Percentiles rank a stretch among this genome's conserved stretches.
Conservation (phyloP, 192 early-diverging fungal genomes). For the Piromyces sp. region DNA sequence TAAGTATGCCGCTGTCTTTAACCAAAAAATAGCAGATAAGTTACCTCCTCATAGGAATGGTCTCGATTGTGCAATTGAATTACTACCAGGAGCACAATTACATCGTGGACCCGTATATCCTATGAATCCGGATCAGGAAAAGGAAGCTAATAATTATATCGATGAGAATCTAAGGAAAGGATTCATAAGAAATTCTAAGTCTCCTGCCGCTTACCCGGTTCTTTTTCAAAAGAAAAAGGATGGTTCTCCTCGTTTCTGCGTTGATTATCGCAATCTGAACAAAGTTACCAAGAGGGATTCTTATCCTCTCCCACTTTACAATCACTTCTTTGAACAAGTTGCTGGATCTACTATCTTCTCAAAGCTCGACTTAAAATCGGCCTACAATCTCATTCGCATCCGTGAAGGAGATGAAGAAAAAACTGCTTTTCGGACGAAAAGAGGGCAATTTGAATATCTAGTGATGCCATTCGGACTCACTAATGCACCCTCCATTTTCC, state of each 20-base stretch:
- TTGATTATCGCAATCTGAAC: constrained; percentile 24
- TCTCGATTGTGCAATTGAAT: too few species aligned
- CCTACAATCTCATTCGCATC: constrained; percentile 16
- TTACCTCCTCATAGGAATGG: too few species aligned
- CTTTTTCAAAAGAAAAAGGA: constrained; percentile 21
- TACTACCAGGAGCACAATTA: too few species aligned
- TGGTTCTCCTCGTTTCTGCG: constrained; percentile 7
- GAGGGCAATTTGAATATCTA: too few species aligned
- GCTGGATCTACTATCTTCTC: constrained; percentile 11
- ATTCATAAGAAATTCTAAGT: constrained; percentile 4
- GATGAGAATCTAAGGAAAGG: constrained; percentile 6
- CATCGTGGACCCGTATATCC: too few species aligned
- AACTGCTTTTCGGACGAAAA: constrained; percentile 3
- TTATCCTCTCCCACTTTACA: constrained; percentile 20
- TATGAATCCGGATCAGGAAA: too few species aligned
- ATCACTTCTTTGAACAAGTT: constrained; percentile 15
- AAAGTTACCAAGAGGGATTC: constrained; percentile 9
- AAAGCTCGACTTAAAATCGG: constrained; percentile 17
- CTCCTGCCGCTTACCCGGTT: constrained; percentile 10
- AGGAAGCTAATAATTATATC: constrained; percentile 9
- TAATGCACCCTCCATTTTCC: too few species aligned
- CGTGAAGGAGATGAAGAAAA: background rate
- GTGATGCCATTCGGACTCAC: too few species aligned
- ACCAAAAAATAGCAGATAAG: too few species aligned
- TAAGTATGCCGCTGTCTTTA: too few species aligned